Base-by-base conservation (phyloP, 371 early-diverging fungal species). In the Apophysomyces elegans region DNA sequence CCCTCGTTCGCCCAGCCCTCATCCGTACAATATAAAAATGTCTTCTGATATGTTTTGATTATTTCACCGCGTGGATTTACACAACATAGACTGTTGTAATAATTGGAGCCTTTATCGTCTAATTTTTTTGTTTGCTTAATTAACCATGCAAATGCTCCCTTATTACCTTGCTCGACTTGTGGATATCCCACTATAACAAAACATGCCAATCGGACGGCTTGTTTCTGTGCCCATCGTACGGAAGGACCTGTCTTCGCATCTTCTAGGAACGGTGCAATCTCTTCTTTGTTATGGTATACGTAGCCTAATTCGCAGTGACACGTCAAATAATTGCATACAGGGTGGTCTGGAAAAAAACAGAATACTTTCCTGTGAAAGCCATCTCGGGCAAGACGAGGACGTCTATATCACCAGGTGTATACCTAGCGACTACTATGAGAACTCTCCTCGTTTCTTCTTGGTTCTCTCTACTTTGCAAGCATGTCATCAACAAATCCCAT, bases 1-100 rank as follows among this genome's bases (percentile, higher is more conserved):
- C 94, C 94, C 70, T 87, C 88, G 37, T 62, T 67, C 1, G 93
- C 93, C 94, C 94, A 94, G 14, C 60, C 66, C 66, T 92, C 91
- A 68, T 94, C 94, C 0, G 80, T 82, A 56, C 83, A 78, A 67
- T 83, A 93, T 26, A 94, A 63, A 67, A 90, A 89, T n/a, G 82
- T 67, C 58, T 92, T 94, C 62, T 89, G 84, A 77, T 94, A 93
- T 0, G 87, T 84, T 2, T 60, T 56, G 13, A 90, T 64, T 0
- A 88, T 54, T 4, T 73, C 43, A 5, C 88, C 88, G 14, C 71
- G 32, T 5, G 84, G 85, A 37, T 80, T 71, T 13, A 91, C 83
- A 64, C 87, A 81, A 58, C 84, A 83, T 1, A 86, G 65, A 36
- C 88, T 84, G 67, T 92, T 92, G 76, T 87, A 90, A 59, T 47